A percentile compares a stretch with the other conserved stretches of the same genome.
These are phyloP conservation scores for Cystofilobasidium macerans DNA, from an alignment of 768 basidiomycete species.

Conservation along the genomic window DNA sequence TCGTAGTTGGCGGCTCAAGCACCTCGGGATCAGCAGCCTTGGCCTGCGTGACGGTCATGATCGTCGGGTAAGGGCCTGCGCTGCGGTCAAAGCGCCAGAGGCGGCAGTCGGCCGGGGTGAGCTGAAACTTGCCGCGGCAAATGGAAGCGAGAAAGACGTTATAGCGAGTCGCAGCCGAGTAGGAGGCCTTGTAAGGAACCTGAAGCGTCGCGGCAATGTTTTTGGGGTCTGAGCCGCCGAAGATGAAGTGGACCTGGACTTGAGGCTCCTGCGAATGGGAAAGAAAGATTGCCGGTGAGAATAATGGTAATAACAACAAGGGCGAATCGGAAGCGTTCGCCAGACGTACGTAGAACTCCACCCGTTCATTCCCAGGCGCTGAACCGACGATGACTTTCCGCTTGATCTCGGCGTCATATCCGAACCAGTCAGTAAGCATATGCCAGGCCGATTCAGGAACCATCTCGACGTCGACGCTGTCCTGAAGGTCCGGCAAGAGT, in stretches of 20 bases:
- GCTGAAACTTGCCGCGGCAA: slow-evolving; percentile 35
- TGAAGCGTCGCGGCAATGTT: slow-evolving; percentile 26
- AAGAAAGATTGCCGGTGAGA: neutral
- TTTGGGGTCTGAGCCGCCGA: slow-evolving; percentile 39
- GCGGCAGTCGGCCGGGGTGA: slow-evolving; percentile 24
- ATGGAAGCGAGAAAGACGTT: slow-evolving; percentile 25
- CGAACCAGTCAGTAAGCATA: slow-evolving; percentile 29
- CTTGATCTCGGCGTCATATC: slow-evolving; percentile 40
- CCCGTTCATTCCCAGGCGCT: slow-evolving; percentile 42
- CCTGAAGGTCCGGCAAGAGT: slow-evolving; percentile 43
- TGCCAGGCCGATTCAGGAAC: slow-evolving; percentile 64
- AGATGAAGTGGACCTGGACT: slow-evolving; percentile 50
- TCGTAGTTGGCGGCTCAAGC: neutral
- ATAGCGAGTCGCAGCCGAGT: slow-evolving; percentile 28
- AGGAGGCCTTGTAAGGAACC: slow-evolving; percentile 38
- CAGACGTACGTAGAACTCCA: slow-evolving; percentile 50
- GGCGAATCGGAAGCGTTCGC: neutral
- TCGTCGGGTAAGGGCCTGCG: neutral
- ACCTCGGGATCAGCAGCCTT: neutral
- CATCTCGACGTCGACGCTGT: slow-evolving; percentile 59
- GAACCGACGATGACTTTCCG: slow-evolving; percentile 59
- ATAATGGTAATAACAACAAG: neutral
- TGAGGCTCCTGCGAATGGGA: slow-evolving; percentile 45
- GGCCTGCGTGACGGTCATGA: neutral
- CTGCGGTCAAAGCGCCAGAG: neutral